Base-by-base conservation (phyloP, 345 rosid species). In the Microthlaspi erraticum region DNA sequence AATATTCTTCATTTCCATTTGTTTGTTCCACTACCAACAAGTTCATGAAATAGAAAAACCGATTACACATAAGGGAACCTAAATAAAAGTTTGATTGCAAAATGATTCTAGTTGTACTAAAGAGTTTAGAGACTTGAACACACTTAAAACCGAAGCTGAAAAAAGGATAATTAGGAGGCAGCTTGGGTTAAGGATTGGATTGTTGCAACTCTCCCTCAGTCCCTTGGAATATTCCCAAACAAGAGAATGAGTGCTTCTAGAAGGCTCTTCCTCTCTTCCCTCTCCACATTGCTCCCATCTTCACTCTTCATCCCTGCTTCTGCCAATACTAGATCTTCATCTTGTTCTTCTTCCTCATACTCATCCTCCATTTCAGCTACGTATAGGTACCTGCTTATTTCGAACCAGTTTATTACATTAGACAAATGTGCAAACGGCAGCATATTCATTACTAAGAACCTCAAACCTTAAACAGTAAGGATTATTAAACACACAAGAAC, bases 311-410 rank as follows among this genome's bases (percentile, higher is more conserved):
- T 85, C 85, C 44, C 74, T 5, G 76, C 54, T 60, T 83, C 53
- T 0, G 89, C 81, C 74, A 87, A 63, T 1, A 86, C 64, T 41
- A 86, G 72, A 58, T 84, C 89, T 68, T 90, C 96, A 74, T 87
- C 96, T 0, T 79, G 87, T 0, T 84, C 89, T 68, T 90, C 96
- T 76, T 87, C 96, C 1, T 79, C 88, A 2, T 2, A 11, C 55
- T 50, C 45, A 2, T 42, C 33, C 55, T 50, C 33, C 55, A 50
- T 50, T 5, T 50, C 55, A 5, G 55, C 55, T 50, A 50, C 7
- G 33, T 50, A 23, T 2, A 50, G 14, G 55, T 50, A 50, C 14
- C 55, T 50, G 14, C 55, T 20, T 20, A 23, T 20, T 50, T 50
- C 33, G 12, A 50, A 20, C n/a, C 7, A 19, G 9, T 10, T 10